These are phyloP conservation scores for Thalassiosira hispida DNA, from an alignment of 352 stramenopile genomes.

Conservation along the genomic window DNA sequence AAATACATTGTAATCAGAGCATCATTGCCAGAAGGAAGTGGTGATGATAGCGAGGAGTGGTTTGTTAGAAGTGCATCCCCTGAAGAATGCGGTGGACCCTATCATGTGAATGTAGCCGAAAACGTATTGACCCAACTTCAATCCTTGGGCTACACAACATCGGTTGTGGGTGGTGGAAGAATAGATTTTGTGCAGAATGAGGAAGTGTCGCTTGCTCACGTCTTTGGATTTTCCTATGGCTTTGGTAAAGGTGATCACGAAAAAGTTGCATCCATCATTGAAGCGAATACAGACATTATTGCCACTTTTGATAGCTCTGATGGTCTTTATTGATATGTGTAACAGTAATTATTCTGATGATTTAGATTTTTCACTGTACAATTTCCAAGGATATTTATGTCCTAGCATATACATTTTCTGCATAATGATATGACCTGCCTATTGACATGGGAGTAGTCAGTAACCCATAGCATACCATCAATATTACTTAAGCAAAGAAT, in stretches of 20 bases:
- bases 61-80: constrained; percentile 75
- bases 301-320: constrained; percentile 43
- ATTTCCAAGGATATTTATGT: no score
- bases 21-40: not conserved
- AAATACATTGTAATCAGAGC: constrained; percentile 76
- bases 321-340: constrained; percentile 49
- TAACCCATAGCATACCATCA: no score
- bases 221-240: constrained; percentile 75
- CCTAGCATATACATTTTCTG: no score
- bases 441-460: no score
- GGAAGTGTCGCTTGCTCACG: constrained; percentile 35
- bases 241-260: constrained; percentile 78
- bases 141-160: constrained; percentile 40
- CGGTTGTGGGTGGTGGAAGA: constrained; percentile 66
- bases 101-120: constrained; percentile 74
- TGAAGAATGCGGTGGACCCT: constrained; percentile 68
- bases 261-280: constrained; percentile 41
- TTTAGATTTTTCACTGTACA: no score
- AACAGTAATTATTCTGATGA: no score
- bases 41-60: constrained; percentile 14
- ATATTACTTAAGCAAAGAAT: no score
- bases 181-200: constrained; percentile 62
- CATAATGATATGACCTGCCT: no score
- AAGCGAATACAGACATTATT: constrained; percentile 29
- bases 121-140: constrained; percentile 57